Evolutionary conservation across 805 yeast species (phyloP).

Genomic region (Wickerhamiella occidentalis): DNA sequence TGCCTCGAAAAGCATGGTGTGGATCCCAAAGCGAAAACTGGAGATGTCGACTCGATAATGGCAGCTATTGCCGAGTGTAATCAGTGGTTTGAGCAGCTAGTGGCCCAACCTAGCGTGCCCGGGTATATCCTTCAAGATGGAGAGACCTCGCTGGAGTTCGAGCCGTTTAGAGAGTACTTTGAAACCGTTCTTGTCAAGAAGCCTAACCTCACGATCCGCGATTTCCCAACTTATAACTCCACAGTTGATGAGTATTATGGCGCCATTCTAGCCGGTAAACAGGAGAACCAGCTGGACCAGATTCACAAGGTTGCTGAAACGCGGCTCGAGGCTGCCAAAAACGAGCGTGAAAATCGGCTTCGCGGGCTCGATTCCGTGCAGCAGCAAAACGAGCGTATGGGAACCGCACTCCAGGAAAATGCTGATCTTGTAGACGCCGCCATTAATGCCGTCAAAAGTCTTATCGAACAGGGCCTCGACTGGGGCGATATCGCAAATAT

Average conservation of each 20-base stretch:
- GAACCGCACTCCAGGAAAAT: slow-evolving; percentile 56
- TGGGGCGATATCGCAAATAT: slow-evolving; percentile 81
- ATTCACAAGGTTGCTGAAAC: slow-evolving; percentile 46
- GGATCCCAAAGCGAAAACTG: slow-evolving; percentile 33
- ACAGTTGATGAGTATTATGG: slow-evolving; percentile 80
- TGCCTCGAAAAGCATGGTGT: slow-evolving; percentile 38
- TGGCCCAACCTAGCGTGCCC: slow-evolving; percentile 2
- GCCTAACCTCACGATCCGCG: slow-evolving; percentile 16
- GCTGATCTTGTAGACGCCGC: slow-evolving; percentile 65
- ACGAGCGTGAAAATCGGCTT: slow-evolving; percentile 60
- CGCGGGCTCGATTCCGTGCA: slow-evolving; percentile 54
- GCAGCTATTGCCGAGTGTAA: slow-evolving; percentile 28
- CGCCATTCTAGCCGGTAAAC: slow-evolving; percentile 68
- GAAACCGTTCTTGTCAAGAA: slow-evolving; percentile 34
- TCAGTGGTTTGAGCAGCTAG: slow-evolving; percentile 16
- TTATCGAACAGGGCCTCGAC: slow-evolving; percentile 78
- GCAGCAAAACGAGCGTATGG: slow-evolving; percentile 50
- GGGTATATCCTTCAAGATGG: slow-evolving; percentile 19
- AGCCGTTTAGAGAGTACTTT: slow-evolving; percentile 22
- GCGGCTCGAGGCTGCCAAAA: slow-evolving; percentile 59
- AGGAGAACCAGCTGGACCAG: slow-evolving; percentile 59
- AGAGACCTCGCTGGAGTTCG: slow-evolving; percentile 21
- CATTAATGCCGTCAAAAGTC: slow-evolving; percentile 48
- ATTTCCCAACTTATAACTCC: slow-evolving; percentile 56
- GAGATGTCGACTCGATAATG: slow-evolving; percentile 18